Percentiles rank a stretch among this genome's conserved stretches.
Evolutionary conservation across 73 alveolate genomes (phyloP).

Genomic region (Tetrahymena elliotti): DNA sequence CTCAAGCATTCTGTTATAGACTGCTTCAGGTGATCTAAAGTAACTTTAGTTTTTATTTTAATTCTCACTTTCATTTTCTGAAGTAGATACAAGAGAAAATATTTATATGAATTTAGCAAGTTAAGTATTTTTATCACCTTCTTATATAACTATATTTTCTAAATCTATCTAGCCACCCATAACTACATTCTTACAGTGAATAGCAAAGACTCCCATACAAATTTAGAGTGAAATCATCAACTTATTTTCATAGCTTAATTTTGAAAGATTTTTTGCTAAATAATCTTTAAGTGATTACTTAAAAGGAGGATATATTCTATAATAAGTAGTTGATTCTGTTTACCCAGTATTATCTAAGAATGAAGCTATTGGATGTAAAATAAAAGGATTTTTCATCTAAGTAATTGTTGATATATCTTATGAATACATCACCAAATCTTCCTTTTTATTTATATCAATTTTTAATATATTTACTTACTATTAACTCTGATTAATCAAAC

Average conservation of each 20-base stretch:
- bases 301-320: neutral
- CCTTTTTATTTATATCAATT: neutral
- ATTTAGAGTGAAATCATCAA: neutral
- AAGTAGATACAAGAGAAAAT: neutral
- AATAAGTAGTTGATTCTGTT: neutral
- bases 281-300: neutral
- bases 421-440: neutral
- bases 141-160: neutral
- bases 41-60: neutral
- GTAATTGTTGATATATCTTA: neutral
- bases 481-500: neutral
- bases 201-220: neutral
- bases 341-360: neutral
- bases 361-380: neutral
- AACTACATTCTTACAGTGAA: neutral
- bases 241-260: neutral
- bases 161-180: neutral
- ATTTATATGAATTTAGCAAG: neutral
- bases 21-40: neutral
- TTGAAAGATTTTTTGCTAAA: neutral
- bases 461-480: neutral
- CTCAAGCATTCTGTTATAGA: neutral
- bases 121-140: neutral
- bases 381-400: neutral
- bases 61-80: neutral